Base-by-base conservation (phyloP, 371 early-diverging fungal genomes). In the Mucor saturninus region DNA sequence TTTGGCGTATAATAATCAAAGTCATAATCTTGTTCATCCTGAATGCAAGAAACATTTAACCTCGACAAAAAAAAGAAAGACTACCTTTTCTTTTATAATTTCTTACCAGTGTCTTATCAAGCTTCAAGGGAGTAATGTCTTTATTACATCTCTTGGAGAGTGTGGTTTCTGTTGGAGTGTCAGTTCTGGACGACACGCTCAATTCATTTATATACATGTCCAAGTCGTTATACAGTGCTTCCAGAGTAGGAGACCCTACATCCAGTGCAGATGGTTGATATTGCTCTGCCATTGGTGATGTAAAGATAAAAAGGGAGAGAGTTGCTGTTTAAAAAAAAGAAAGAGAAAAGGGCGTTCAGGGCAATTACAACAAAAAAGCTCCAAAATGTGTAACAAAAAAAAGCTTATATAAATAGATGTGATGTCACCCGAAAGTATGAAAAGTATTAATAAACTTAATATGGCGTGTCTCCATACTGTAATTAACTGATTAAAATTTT, bases 131-230 rank as follows among this genome's bases (percentile, higher is more conserved):
- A 3, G 64, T 57, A 26, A 64, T 64, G 6, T 64, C 64, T 14
- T 45, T 56, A 30, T 30, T 48, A 21, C 39, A 31, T 29, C 35
- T 54, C 21, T 37, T 46, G 2, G 14, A 14, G 40, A 40, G 9
- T 7, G 35, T 57, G n/a, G n/a, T 51, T 4, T 49, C 21, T 5
- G 26, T 50, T n/a, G 31, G 21, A 10, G 31, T 32, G 26, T 21
- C 13, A 6, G 37, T n/a, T 2, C 15, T 7, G 29, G 35, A 39
- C 21, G 14, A 49, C 6, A 51, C 46, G 45, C 49, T 62, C 9
- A 76, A 42, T 59, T 76, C 76, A 35, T 67, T 66, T 39, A 76
- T 76, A 54, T 73, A 76, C 42, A 62, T 65, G 51, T 76, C 76
- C 31, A 76, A 54, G 60, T 74, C 74, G 51, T 76, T 69, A 49